phyloP scores from a whole-genome alignment of 768 basidiomycete genomes.

The Psilocybe subaeruginosa region DNA sequence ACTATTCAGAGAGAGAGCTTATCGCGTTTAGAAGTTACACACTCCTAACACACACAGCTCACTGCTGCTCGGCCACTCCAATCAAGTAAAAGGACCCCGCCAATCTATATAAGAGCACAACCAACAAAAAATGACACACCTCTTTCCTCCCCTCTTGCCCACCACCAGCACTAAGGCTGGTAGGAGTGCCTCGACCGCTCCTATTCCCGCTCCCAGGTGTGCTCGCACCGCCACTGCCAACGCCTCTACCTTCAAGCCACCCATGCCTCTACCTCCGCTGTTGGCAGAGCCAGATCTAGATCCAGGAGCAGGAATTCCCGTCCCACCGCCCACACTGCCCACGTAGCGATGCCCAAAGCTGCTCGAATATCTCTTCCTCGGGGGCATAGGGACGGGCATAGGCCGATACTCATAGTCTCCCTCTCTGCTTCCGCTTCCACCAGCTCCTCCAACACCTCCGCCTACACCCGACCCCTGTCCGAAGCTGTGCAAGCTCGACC shows the following conservation, averaged over 20 bases:
- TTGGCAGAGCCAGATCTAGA: conserved; percentile 30
- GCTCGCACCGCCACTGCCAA: conserved; percentile 12
- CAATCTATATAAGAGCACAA: not conserved
- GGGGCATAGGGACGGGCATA: conserved; percentile 26
- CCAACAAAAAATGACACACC: conserved; percentile 23
- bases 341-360: conserved; percentile 77
- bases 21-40: no score
- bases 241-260: conserved; percentile 1
- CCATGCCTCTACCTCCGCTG: conserved; percentile 20
- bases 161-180: conserved; percentile 34
- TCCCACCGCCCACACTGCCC: conserved; percentile 28
- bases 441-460: not conserved
- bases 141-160: conserved; percentile 31
- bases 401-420: conserved; percentile 7
- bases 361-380: conserved; percentile 72
- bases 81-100: not conserved
- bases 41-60: not conserved
- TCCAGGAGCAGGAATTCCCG: conserved; percentile 27
- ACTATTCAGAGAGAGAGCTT: no score
- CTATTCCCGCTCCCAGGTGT: conserved; percentile 15
- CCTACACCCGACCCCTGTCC: not conserved
- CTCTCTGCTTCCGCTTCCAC: conserved; percentile 12
- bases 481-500: conserved; percentile 19
- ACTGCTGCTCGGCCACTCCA: not conserved
- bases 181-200: conserved; percentile 17